phyloP scores from a whole-genome alignment of 352 stramenopile species.

The Pythium aphanidermatum region DNA sequence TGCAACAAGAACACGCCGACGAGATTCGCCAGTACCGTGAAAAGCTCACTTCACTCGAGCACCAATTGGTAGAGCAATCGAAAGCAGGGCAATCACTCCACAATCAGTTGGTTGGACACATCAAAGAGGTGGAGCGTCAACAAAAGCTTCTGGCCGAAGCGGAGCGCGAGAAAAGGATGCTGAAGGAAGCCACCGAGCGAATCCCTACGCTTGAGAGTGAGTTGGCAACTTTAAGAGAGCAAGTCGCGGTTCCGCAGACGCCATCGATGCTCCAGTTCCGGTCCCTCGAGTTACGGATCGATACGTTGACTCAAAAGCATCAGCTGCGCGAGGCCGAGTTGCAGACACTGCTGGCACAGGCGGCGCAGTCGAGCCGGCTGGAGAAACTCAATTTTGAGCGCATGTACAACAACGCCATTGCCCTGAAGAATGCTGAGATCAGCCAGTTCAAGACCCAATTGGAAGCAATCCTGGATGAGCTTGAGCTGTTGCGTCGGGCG shows the following conservation, averaged over 20 bases:
- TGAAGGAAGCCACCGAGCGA: conserved; percentile 25
- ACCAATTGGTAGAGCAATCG: conserved; percentile 21
- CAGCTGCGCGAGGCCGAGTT: conserved; percentile 68
- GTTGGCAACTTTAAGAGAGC: conserved; percentile 31
- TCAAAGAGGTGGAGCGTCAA: conserved; percentile 32
- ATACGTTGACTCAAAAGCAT: conserved; percentile 73
- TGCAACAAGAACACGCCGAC: conserved; percentile 2
- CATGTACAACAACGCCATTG: conserved; percentile 48
- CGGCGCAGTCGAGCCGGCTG: conserved; percentile 55
- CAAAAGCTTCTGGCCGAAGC: conserved; percentile 19
- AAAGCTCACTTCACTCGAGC: conserved; percentile 19
- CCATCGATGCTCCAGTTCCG: conserved; percentile 79
- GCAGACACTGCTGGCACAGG: conserved; percentile 59
- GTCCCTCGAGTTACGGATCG: conserved; percentile 64
- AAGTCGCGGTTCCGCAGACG: conserved; percentile 51
- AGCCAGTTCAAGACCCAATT: conserved; percentile 65
- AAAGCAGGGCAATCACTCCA: conserved; percentile 19
- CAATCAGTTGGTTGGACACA: conserved; percentile 18
- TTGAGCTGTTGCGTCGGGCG: conserved; percentile 21
- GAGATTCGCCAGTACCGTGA: conserved; percentile 6
- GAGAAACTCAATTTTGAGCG: conserved; percentile 54
- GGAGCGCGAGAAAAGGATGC: conserved; percentile 24
- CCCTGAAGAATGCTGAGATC: conserved; percentile 77
- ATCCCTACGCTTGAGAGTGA: conserved; percentile 50
- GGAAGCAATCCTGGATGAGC: conserved; percentile 50